These are phyloP conservation scores for Stropharia rugosoannulata DNA, from an alignment of 768 basidiomycete genomes.

Conservation along the genomic window DNA sequence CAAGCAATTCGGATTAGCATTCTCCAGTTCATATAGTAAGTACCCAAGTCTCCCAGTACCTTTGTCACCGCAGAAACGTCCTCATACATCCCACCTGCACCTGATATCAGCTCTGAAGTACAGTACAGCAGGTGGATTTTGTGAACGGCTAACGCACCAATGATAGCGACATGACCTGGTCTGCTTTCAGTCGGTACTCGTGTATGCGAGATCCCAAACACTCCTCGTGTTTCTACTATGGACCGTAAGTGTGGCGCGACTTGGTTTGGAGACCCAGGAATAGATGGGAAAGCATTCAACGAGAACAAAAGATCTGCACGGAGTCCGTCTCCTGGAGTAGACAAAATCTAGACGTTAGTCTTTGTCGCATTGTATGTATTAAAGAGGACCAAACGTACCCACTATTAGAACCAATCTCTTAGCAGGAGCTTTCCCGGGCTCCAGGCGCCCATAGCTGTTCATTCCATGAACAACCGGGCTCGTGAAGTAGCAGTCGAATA, in stretches of 20 bases:
- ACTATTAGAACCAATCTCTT: constrained; percentile 80
- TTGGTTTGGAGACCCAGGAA: constrained; percentile 50
- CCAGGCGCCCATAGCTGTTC: constrained; percentile 46
- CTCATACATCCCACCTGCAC: constrained; percentile 81
- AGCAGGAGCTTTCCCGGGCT: constrained; percentile 43
- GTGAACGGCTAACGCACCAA: constrained; percentile 42
- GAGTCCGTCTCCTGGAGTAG: constrained; percentile 68
- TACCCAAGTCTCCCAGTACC: constrained; percentile 35
- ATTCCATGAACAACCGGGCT: constrained; percentile 82
- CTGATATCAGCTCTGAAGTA: background rate
- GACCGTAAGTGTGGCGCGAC: constrained; percentile 76
- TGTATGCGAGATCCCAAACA: constrained; percentile 84
- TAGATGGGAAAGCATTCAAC: constrained; percentile 54
- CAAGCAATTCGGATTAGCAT: background rate
- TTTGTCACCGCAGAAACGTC: constrained; percentile 88
- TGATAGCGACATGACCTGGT: constrained; percentile 87
- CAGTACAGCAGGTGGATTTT: background rate
- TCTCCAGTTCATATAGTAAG: background rate
- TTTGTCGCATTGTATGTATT: background rate
- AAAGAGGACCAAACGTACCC: constrained; percentile 39
- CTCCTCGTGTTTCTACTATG: constrained; percentile 64
- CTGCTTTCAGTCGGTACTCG: constrained; percentile 86
- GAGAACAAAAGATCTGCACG: constrained; percentile 79
- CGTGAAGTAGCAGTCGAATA: constrained; percentile 88
- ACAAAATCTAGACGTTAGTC: background rate